A percentile compares a stretch with the other conserved stretches of the same genome.
Conservation (phyloP, 257 asterid genomes). For the Euphrasia confusa region DNA sequence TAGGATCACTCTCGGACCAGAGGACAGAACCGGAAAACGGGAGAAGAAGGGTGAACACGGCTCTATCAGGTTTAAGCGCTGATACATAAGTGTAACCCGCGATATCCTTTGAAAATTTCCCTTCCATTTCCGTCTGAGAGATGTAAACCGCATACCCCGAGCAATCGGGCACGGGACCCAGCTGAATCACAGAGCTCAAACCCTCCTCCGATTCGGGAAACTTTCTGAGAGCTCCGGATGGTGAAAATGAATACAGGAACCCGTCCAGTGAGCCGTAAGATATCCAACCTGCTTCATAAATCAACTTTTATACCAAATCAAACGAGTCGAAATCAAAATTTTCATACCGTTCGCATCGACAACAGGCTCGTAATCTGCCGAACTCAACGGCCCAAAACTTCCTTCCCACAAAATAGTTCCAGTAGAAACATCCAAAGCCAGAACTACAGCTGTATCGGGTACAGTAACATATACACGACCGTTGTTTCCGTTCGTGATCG, state of each 20-base stretch:
- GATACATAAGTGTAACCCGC: slow-evolving; percentile 58
- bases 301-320: slow-evolving; percentile 3
- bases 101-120: slow-evolving; percentile 37
- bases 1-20: slow-evolving; percentile 63
- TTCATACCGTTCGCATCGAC: slow-evolving; percentile 69
- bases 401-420: slow-evolving; percentile 75
- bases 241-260: slow-evolving; percentile 79
- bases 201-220: slow-evolving; percentile 43
- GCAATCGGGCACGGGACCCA: slow-evolving; percentile 73
- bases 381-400: slow-evolving; percentile 61
- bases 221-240: slow-evolving; percentile 49
- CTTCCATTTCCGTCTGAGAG: slow-evolving; percentile 73
- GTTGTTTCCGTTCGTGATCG: slow-evolving; percentile 67
- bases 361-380: slow-evolving; percentile 64
- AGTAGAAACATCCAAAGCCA: slow-evolving; percentile 67
- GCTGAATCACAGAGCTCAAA: slow-evolving; percentile 58
- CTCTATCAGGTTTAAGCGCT: slow-evolving; percentile 66
- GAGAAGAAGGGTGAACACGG: slow-evolving; percentile 41
- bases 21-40: slow-evolving; percentile 61
- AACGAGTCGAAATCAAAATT: not conserved
- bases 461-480: slow-evolving; percentile 61
- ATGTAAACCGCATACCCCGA: slow-evolving; percentile 69
- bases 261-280: slow-evolving; percentile 90
- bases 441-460: slow-evolving; percentile 38
- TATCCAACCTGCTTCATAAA: slow-evolving; percentile 76